Evolutionary conservation across 805 yeast genomes (phyloP), one percentile per base, ranked within the genome.

Genomic region (Candida chilensis): DNA sequence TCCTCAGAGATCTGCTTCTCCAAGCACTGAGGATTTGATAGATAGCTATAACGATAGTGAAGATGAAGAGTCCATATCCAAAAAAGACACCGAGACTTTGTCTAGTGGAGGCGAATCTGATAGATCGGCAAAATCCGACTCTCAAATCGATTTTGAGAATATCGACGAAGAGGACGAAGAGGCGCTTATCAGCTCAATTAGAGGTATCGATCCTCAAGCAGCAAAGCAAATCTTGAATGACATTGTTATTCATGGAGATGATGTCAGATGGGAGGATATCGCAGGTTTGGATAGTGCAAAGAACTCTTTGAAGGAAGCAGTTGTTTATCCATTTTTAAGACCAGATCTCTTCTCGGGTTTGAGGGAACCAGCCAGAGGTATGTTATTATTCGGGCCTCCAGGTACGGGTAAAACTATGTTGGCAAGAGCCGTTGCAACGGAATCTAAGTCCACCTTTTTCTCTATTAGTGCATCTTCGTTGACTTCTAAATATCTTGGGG

Each of bases 351-450:
- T 90, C 50, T 71, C 74, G 35, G 97, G 96, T 0, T 59, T 90
- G 31, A 66, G 96, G 41, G 96, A 88, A 56, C 97, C 97, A 0
- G 88, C 94, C 0, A 61, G 94, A 35, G 97, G 97, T n/a, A 86
- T 92, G 94, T 64, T 90, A 14, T 57, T 90, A 25, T 90, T 87
- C 60, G 98, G 98, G 0, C 97, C 98, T 3, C 96, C 97, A 0
- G 98, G 98, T n/a, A 90, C 97, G 0, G 97, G 97, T 33, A 90
- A 92, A 48, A 88, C 96, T 1, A 88, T 90, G 97, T 68, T 90
- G 41, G 96, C 96, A 0, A 67, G 95, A 39, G 95, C 97, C 0
- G 96, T 92, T 3, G 97, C 96, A 3, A 84, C 94, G 2, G 97
- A 92, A 58, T 81, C 95, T 5, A 78, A 81, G 36, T 85, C 95